Percentiles rank a stretch among this genome's conserved stretches.
These are phyloP conservation scores for Epichloe amarillans DNA, from an alignment of 2,329 filamentous ascomycete species.

Conservation along the genomic window DNA sequence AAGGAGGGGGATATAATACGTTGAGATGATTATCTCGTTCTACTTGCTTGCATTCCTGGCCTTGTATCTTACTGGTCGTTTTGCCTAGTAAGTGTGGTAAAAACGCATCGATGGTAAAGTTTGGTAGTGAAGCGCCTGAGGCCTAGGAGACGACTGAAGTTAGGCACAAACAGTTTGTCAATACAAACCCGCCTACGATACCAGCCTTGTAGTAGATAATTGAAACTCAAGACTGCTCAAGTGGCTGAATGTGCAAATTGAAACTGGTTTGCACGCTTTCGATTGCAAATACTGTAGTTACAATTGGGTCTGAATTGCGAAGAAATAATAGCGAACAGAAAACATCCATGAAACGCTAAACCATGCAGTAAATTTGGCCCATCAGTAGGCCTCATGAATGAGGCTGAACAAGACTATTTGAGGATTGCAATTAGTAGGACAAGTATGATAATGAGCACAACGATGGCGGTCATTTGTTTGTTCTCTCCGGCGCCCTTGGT, in stretches of 20 bases:
- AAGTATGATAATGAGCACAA: conserved; percentile 70
- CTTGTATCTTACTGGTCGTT: neutral
- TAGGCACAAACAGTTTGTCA: neutral
- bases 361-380: neutral
- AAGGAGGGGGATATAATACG: conserved; percentile 59
- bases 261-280: neutral
- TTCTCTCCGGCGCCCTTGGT: conserved; percentile 67
- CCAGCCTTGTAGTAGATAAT: neutral
- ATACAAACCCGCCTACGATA: neutral
- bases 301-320: neutral
- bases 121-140: neutral
- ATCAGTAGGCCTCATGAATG: neutral
- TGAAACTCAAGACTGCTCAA: neutral
- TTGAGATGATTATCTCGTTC: conserved; percentile 23
- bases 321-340: neutral
- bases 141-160: neutral
- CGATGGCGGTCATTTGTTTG: conserved; percentile 72
- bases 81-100: neutral
- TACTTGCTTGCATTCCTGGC: neutral
- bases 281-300: neutral
- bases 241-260: too few species aligned
- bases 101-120: neutral
- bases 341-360: neutral
- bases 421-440: conserved; percentile 70
- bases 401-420: conserved; percentile 42